Base-by-base conservation (phyloP, 225 moss, liverwort and hornwort species). In the Physcomitrellopsis africana region DNA sequence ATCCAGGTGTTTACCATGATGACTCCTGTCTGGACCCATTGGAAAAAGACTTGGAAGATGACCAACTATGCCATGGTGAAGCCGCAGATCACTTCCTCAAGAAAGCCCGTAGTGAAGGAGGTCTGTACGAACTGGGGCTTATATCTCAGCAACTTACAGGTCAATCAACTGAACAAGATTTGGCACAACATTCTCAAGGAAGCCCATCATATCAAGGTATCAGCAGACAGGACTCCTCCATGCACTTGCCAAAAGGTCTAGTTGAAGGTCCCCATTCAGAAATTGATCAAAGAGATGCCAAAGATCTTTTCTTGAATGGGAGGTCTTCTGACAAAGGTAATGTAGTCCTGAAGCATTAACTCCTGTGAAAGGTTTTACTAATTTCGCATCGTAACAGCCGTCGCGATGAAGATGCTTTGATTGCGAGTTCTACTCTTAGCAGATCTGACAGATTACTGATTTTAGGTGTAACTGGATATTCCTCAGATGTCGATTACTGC, bases 1-100 rank as follows among this genome's bases (percentile, higher is more conserved):
- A 96, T 48, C 92, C 94, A 41, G 96, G 91, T 57, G 82, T 91
- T 22, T 88, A 92, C 71, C 60, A 69, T 23, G 74, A 82, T 23
- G 89, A 81, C 5, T 76, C 81, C 42, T 85, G 85, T 68, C 72
- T 84, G 81, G 80, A 87, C 66, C 77, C 67, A 78, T 71, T 53
- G 4, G 85, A 85, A 3, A 77, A 78, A 74, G 83, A 82, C 13
- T 49, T 72, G 55, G 83, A 75, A 46, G 75, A 62, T 65, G 52
- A 60, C 15, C 70, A 74, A 52, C 74, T 77, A 15, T 6, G 59
- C 56, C 79, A 79, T 48, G 59, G 81, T 42, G 52, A 76, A 75
- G 66, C 76, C 72, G 77, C 65, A 32, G 79, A 88, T 66, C 76
- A 73, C 55, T 12, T 12, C 17, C 61, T 81, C 3, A 79, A 83